Evolutionary conservation across 768 basidiomycete species (phyloP), one percentile per base, ranked within the genome.

Genomic region (Cystofilobasidium ferigula): DNA sequence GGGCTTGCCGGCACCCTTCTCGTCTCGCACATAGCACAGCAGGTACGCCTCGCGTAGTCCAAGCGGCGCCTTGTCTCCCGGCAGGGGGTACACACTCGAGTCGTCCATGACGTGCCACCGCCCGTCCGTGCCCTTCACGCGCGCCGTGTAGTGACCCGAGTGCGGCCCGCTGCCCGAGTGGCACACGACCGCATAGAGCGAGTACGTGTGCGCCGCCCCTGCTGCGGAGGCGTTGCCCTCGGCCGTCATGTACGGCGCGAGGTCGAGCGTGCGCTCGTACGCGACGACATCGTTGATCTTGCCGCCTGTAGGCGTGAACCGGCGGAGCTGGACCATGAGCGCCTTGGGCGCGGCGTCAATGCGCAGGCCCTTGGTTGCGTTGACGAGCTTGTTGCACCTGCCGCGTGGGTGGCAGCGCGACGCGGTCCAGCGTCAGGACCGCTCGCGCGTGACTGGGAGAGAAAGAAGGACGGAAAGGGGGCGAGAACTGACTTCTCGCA

Each of bases 91-190:
- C 28, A 92, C 86, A 54, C 78, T 78, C 34, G 92, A 89, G 73
- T 99, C 95, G 77, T 99, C 94, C 85, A 93, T 93, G 78, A 90
- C 85, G 77, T 82, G 85, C 93, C 93, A 99, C 40, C 78, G 78
- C 26, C 84, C 85, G 38, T 82, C 78, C 40, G 79, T 80, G 45
- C 83, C 80, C 74, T 85, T 88, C 72, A 95, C 84, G 71, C 83
- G 85, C 22, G 93, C 86, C 70, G 84, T 90, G 77, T 99, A 99
- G 76, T 99, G 95, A 5, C 95, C 95, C 1, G 88, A 93, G 73
- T 95, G 89, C 18, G 93, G 90, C 7, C 92, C 91, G 47, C 84
- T 81, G 61, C 95, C 95, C 14, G 88, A 88, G 74, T 99, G 95
- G 70, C 85, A 90, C 62, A 97, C 88, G 68, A 98, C 84, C 35